Conservation (phyloP, 225 moss, liverwort and hornwort genomes). For the Rhytidiadelphus loreus region DNA sequence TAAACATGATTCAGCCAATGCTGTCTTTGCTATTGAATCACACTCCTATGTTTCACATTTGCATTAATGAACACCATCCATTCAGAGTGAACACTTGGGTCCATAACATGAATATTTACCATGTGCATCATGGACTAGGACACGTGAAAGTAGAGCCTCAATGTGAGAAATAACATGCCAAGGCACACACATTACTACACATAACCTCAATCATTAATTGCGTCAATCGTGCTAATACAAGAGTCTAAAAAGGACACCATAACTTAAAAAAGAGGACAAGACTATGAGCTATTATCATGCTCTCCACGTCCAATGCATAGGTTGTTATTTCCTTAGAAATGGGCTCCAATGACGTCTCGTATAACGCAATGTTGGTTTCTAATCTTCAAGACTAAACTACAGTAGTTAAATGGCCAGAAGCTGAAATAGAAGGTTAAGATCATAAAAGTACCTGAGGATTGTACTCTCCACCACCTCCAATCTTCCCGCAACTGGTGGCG, state of each 20-base stretch:
- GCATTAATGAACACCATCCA: background rate
- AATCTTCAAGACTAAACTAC: background rate
- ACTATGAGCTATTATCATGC: background rate
- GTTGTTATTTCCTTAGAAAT: background rate
- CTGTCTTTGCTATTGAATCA: background rate
- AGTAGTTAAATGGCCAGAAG: background rate
- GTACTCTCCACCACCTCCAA: constrained; percentile 52
- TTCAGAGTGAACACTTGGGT: background rate
- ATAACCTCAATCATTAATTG: background rate
- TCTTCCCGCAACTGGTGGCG: constrained; percentile 40
- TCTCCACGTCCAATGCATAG: background rate
- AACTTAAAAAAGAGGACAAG: background rate
- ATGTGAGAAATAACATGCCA: background rate
- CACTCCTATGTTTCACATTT: background rate
- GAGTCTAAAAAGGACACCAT: background rate
- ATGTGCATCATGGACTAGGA: background rate
- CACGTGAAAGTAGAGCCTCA: too few species aligned
- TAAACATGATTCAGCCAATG: background rate
- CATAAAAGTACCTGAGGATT: constrained; percentile 21
- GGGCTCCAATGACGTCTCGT: background rate
- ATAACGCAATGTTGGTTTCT: background rate
- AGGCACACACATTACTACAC: background rate
- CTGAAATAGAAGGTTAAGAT: background rate
- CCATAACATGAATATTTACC: background rate
- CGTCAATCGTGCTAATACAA: background rate